Base-by-base conservation (phyloP, 2,329 filamentous ascomycete genomes). In the Elsinoe perseae region DNA sequence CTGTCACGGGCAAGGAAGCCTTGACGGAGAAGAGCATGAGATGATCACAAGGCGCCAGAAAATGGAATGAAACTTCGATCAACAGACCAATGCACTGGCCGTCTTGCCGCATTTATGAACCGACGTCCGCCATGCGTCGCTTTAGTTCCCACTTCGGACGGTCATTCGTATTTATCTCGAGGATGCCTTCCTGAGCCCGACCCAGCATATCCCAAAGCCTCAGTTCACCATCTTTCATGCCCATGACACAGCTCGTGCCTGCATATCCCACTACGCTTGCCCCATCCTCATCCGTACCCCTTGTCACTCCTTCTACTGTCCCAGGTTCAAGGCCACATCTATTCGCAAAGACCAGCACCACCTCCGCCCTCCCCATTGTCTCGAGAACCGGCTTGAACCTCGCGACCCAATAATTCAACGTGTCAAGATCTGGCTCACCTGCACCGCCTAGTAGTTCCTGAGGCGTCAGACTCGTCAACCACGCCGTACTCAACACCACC, bases 401-500 rank as follows among this genome's bases (percentile, higher is more conserved):
- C 16, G 81, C 78, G 0, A 89, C 73, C 88, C 87, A 92, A 63
- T 92, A 92, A 0, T 80, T 79, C 7, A 92, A 66, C 0, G 86
- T 89, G 21, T 87, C 81, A 70, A 87, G 77, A 61, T 91, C 87
- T 0, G 86, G 85, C 50, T 80, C 61, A 61, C 72, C 25, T 62
- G 74, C 58, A 64, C 81, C 65, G 73, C 82, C 6, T 58, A 57
- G 16, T 64, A 74, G 1, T 69, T 75, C 63, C 75, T 77, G 59
- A 75, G 81, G 56, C 68, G 74, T 1, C 21, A 81, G 66, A 25
- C 73, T 66, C 14, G 86, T 89, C 28, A 87, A 73, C 87, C 87
- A 92, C 0, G 88, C 86, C 87, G 91, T 91, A 3, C 80, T 82
- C 0, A 92, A 62, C 30, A 90, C 80, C 1, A 88, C 82, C 0